Conservation (phyloP, 371 early-diverging fungal genomes). For the Actinomortierella ambigua region DNA sequence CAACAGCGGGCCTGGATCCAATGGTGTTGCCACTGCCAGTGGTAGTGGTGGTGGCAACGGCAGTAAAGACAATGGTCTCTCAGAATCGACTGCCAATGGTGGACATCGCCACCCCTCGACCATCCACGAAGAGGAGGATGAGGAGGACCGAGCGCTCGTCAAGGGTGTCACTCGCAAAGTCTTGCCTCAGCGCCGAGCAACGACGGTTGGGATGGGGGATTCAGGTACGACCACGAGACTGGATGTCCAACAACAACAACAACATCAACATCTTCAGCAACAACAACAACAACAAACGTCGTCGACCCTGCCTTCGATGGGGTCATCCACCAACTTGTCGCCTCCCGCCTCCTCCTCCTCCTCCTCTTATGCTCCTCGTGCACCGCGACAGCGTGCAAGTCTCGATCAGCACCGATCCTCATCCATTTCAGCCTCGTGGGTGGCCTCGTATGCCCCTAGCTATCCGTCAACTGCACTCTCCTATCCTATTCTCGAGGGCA, state of each 20-base stretch:
- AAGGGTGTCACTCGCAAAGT: constrained; percentile 41
- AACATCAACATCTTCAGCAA: constrained; percentile 5
- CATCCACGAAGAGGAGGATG: constrained; percentile 36
- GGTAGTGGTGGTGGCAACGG: background rate
- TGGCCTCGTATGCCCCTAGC: too few species aligned
- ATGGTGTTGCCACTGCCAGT: background rate
- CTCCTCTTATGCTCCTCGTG: too few species aligned
- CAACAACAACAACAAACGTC: constrained; percentile 3
- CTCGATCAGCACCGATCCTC: too few species aligned
- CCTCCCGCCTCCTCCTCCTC: too few species aligned
- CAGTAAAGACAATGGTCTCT: background rate
- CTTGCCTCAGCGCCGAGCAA: constrained; percentile 36
- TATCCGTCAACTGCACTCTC: too few species aligned
- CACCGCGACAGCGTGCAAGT: too few species aligned
- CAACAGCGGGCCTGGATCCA: background rate
- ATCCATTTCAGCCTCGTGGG: too few species aligned
- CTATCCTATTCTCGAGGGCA: too few species aligned
- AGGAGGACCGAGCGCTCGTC: constrained; percentile 29
- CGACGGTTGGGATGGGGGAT: background rate
- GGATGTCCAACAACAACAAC: constrained; percentile 14
- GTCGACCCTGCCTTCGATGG: too few species aligned
- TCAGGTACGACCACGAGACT: too few species aligned
- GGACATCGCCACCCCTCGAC: constrained; percentile 12
- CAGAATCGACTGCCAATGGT: background rate
- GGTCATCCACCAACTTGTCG: too few species aligned